Conservation (phyloP, 345 rosid genomes). For the Adansonia digitata region DNA sequence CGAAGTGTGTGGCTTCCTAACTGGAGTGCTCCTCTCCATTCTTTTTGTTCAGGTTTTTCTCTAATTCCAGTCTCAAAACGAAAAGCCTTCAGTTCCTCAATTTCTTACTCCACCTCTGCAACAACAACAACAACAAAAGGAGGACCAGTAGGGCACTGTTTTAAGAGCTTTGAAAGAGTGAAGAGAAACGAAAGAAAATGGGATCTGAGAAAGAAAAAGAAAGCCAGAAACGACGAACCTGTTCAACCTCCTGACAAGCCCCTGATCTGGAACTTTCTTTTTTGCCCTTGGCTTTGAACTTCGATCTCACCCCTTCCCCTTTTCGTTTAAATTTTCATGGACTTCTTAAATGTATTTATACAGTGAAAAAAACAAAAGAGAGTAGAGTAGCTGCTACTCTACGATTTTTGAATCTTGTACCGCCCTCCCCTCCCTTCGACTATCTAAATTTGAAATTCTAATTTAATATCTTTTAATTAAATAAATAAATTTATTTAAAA, state of each 20-base stretch:
- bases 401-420: neutral
- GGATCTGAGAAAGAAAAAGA: constrained; percentile 6
- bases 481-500: too few species aligned
- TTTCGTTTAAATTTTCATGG: constrained; percentile 1
- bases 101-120: constrained; percentile 10
- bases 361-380: neutral
- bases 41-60: neutral
- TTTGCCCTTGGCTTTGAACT: neutral
- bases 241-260: neutral
- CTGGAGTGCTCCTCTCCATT: constrained; percentile 82
- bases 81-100: neutral
- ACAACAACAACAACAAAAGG: neutral
- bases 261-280: constrained; percentile 27
- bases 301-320: neutral
- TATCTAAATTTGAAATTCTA: neutral
- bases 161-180: neutral
- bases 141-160: neutral
- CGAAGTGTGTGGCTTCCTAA: constrained; percentile 67
- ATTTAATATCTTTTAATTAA: too few species aligned
- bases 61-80: neutral
- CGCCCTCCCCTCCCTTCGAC: neutral
- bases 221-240: constrained; percentile 24
- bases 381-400: neutral
- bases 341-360: neutral
- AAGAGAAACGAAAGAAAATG: neutral